Conservation (phyloP, 1,284 basidiomycete genomes). For the Cyathus pygmaeus region DNA sequence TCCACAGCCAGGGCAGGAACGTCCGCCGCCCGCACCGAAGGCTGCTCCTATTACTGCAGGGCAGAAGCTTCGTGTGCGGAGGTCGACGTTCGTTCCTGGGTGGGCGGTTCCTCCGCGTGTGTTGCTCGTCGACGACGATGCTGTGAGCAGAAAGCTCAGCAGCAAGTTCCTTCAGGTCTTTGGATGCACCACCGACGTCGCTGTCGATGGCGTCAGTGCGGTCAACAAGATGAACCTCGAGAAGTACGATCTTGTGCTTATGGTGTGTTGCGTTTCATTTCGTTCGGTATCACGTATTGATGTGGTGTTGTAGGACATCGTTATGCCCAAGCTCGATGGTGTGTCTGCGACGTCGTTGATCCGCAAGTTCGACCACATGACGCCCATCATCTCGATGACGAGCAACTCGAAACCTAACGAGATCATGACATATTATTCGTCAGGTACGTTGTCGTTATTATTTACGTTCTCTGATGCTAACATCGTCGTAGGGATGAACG, state of each 20-base stretch:
- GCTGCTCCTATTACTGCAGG: constrained; percentile 9
- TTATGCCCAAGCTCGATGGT: constrained; percentile 94
- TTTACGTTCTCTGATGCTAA: background rate
- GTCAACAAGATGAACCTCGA: constrained; percentile 96
- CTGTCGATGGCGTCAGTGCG: constrained; percentile 92
- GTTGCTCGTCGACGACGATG: constrained; percentile 94
- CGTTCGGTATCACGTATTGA: background rate
- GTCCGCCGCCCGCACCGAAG: constrained; percentile 14
- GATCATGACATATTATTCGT: constrained; percentile 91
- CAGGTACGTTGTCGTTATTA: constrained; percentile 52
- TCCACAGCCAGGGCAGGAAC: constrained; percentile 18
- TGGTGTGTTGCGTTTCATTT: constrained; percentile 66
- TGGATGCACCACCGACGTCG: constrained; percentile 94
- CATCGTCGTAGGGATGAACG: constrained; percentile 83
- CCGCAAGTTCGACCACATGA: constrained; percentile 92
- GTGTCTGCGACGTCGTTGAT: constrained; percentile 93
- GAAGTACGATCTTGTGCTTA: constrained; percentile 94
- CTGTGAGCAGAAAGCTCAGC: constrained; percentile 87
- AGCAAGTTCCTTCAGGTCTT: constrained; percentile 96
- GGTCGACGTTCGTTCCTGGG: constrained; percentile 86
- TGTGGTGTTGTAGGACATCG: constrained; percentile 74
- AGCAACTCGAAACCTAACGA: constrained; percentile 92
- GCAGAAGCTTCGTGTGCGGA: constrained; percentile 68
- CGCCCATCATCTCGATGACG: constrained; percentile 98
- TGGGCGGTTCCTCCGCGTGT: constrained; percentile 91